A percentile compares a stretch with the other conserved stretches of the same genome.
phyloP scores from a whole-genome alignment of 2,329 filamentous ascomycete species.

The Immersiporthe knoxdaviesiana region DNA sequence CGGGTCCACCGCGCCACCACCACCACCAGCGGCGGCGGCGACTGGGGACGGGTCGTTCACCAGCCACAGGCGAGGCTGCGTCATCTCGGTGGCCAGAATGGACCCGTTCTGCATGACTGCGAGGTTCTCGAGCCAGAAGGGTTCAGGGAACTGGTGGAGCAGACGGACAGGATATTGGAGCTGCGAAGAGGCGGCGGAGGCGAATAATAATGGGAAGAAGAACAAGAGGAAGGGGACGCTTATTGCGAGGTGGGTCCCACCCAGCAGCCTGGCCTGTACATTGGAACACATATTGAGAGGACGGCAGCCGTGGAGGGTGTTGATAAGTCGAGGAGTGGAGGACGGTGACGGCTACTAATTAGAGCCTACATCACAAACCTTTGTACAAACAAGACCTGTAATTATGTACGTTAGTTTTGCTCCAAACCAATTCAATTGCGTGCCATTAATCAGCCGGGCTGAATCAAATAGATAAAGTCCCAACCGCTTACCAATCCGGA shows the following conservation, averaged over 20 bases:
- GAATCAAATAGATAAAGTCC: background rate
- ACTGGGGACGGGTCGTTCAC: background rate
- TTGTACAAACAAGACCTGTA: background rate
- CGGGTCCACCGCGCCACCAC: background rate
- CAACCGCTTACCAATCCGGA: background rate
- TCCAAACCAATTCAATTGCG: too few relatives aligned
- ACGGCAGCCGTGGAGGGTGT: background rate
- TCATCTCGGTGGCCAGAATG: background rate
- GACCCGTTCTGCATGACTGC: background rate
- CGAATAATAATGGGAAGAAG: background rate
- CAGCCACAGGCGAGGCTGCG: background rate
- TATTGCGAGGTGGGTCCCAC: background rate
- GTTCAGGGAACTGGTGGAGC: background rate
- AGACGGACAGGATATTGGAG: background rate
- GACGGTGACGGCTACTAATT: too few relatives aligned
- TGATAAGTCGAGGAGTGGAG: background rate
- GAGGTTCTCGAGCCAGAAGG: conserved; percentile 1
- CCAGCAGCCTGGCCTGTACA: background rate
- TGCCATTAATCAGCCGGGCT: background rate
- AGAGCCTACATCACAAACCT: background rate
- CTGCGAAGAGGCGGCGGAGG: background rate
- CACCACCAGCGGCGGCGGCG: too few relatives aligned
- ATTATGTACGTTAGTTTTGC: too few relatives aligned
- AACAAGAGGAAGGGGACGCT: too few relatives aligned
- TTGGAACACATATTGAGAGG: background rate